Conservation (phyloP, 2,329 filamentous ascomycete genomes). For the Decorospora gaudefroyi region DNA sequence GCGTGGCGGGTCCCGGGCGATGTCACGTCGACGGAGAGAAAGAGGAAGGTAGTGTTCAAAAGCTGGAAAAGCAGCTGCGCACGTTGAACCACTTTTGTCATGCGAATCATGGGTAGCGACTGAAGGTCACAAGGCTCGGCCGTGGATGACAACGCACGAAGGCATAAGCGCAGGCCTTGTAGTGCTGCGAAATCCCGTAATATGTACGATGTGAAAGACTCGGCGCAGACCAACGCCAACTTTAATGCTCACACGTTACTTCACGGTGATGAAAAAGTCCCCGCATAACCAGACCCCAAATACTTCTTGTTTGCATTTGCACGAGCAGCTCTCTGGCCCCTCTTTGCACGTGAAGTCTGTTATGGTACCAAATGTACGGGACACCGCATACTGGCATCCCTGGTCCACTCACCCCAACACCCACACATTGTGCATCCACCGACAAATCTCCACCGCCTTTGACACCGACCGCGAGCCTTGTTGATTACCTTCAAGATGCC, state of each 20-base stretch:
- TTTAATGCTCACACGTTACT: too few relatives aligned
- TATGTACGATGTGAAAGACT: constrained; percentile 3
- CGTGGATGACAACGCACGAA: constrained; percentile 7
- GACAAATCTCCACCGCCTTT: neutral
- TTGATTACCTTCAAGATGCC: constrained; percentile 7
- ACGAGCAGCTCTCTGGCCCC: too few relatives aligned
- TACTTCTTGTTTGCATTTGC: too few relatives aligned
- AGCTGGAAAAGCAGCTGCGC: neutral
- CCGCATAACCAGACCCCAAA: too few relatives aligned
- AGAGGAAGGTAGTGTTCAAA: constrained; percentile 9
- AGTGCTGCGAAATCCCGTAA: neutral
- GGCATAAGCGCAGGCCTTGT: constrained; percentile 6
- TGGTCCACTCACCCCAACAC: too few relatives aligned
- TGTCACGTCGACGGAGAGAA: constrained; percentile 9
- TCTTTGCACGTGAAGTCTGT: too few relatives aligned
- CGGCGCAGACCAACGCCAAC: too few relatives aligned
- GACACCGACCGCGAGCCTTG: constrained; percentile 10
- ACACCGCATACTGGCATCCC: too few relatives aligned
- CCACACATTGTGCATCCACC: neutral
- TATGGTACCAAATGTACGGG: too few relatives aligned
- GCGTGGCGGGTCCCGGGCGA: neutral
- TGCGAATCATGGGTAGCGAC: constrained; percentile 3
- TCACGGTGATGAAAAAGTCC: too few relatives aligned
- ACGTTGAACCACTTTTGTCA: constrained; percentile 1
- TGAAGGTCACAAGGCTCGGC: constrained; percentile 15